Percentiles rank a stretch among this genome's conserved stretches.
phyloP scores from a whole-genome alignment of 2,329 filamentous ascomycete genomes.

The Paraphaeosphaeria minitans region DNA sequence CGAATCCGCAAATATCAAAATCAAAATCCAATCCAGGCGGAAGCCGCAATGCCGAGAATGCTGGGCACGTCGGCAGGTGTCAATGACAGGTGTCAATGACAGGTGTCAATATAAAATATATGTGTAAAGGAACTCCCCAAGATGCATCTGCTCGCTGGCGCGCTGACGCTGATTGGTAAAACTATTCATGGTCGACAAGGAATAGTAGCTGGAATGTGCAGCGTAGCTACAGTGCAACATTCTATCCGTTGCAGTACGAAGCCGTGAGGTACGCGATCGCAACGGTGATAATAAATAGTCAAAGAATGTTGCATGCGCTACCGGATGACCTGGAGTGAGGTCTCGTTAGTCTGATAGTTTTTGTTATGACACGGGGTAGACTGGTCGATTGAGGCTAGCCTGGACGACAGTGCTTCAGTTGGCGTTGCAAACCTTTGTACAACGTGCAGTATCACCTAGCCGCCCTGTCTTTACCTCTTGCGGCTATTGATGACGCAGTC shows the following conservation, averaged over 20 bases:
- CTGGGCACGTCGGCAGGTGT: not conserved
- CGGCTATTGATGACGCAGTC: conserved; percentile 2
- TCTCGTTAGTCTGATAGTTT: conserved; percentile 14
- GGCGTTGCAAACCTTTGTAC: conserved; percentile 1
- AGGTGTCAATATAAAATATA: not conserved
- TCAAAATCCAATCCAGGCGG: not conserved
- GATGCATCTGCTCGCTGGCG: conserved; percentile 1
- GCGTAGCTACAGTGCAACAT: not conserved
- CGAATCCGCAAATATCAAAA: not conserved
- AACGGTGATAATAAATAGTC: conserved; percentile 36
- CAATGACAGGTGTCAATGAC: too few species aligned
- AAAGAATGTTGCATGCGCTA: conserved; percentile 42
- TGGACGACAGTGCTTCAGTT: conserved; percentile 1
- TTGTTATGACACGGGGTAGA: conserved; percentile 5
- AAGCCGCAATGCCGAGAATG: not conserved
- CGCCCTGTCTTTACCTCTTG: not conserved
- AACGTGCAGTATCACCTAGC: not conserved
- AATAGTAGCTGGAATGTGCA: conserved; percentile 1
- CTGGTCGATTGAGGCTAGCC: conserved; percentile 1
- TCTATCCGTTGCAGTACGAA: not conserved
- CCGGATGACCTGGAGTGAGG: conserved; percentile 33
- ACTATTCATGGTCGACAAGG: not conserved
- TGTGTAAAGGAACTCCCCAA: not conserved
- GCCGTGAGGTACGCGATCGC: conserved; percentile 19
- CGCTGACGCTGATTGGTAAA: not conserved